Evolutionary conservation across 768 basidiomycete species (phyloP), one percentile per base, ranked within the genome.

Genomic region (Pleurotus tuber-regium): DNA sequence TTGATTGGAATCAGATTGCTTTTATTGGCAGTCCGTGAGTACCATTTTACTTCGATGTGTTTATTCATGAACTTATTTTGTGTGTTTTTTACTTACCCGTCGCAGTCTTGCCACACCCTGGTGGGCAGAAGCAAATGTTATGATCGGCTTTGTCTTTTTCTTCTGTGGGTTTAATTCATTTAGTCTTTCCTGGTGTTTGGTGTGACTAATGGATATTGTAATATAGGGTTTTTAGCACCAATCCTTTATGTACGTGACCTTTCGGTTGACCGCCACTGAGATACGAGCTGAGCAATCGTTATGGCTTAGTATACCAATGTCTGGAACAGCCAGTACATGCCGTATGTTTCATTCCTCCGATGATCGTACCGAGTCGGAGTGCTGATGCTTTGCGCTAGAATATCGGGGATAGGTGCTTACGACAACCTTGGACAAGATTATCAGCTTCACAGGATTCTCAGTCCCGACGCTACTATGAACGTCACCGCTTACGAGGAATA

Each of bases 61-160:
- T 44, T 28, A 46, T 53, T 16, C 24, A 19, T 21, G 31, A 35
- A 42, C 23, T 6, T 19, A 42, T 9, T 41, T n/a, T 44, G n/a
- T n/a, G n/a, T n/a, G n/a, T n/a, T n/a, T n/a, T n/a, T n/a, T n/a
- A n/a, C n/a, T n/a, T n/a, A n/a, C n/a, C n/a, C n/a, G n/a, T n/a
- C n/a, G 11, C 53, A 77, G 76, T 14, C 73, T 78, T 36, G 71
- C 75, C 29, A 76, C 76, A 36, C 76, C 75, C 52, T 78, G 76
- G 86, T 89, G 86, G 87, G 84, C 86, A 2, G 80, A 86, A 61
- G 86, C 83, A 4, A 89, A 89, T 63, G 72, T 89, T 24, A 71
- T 79, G 50, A 66, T 71, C 29, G 80, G 84, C 8, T 83, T 89
- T 58, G 65, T 84, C 38, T 64, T 84, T 57, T 80, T 89, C 62